Evolutionary conservation across 352 stramenopile genomes (phyloP), one percentile per base, ranked within the genome.

Genomic region (Globisporangium carolinianum): DNA sequence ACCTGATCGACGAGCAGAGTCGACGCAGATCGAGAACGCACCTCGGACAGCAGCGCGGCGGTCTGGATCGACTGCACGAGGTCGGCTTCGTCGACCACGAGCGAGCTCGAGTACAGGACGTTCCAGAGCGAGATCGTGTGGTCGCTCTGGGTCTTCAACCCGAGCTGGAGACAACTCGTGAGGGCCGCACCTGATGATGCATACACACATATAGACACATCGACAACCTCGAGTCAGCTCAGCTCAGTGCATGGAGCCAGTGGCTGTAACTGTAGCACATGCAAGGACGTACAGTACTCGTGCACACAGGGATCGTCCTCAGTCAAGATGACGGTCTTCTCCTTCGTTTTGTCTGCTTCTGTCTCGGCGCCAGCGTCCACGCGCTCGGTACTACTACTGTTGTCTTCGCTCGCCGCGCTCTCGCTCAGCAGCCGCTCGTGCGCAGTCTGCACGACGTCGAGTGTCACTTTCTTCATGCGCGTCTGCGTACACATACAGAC

Each of bases 11-110:
- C 24, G 24, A 24, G 24, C 24, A 24, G 24, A 24, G 24, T 24
- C 24, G 24, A 24, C 24, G 7, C 39, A 43, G 11, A 43, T 7
- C 39, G 39, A 43, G 11, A 61, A 71, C 68, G 55, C 53, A 90
- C 80, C 61, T 88, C 70, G 5, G 77, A 78, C n/a, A 91, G 53
- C 38, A 87, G 76, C 12, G 74, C 82, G 35, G 82, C 82, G 36
- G 75, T 86, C 52, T 87, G 63, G 50, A 89, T 79, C 55, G 67
- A 77, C 52, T 89, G 75, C 52, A 89, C 73, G 12, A 91, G 60
- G 9, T 79, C 79, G 11, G 77, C 68, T 24, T 91, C 82, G 32
- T 91, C 79, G 2, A 91, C 66, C 52, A 89, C 73, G n/a, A 89
- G 72, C 39, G 79, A 83, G 53, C 73, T 87, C 10, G 77, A 73